phyloP scores from a whole-genome alignment of 2,329 filamentous ascomycete species.

The Emmonsiellopsis sp. region DNA sequence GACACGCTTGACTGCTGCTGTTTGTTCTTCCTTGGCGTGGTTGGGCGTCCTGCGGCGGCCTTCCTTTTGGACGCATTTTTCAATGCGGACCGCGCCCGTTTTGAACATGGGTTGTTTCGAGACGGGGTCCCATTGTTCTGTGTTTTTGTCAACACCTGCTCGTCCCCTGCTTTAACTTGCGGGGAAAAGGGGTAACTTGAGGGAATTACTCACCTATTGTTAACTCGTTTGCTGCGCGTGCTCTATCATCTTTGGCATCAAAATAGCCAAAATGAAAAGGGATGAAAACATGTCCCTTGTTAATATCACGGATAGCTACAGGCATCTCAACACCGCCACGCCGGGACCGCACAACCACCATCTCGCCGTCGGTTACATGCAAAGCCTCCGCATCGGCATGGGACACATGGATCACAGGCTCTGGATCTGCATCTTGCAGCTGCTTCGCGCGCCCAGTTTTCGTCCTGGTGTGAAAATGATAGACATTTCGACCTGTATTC shows the following conservation, averaged over 20 bases:
- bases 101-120: slow-evolving; percentile 33
- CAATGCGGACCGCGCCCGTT: slow-evolving; percentile 25
- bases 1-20: slow-evolving; percentile 12
- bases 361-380: slow-evolving; percentile 21
- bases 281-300: slow-evolving; percentile 27
- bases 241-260: slow-evolving; percentile 23
- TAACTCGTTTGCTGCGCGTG: slow-evolving; percentile 30
- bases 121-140: slow-evolving; percentile 26
- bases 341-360: slow-evolving; percentile 23
- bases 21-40: slow-evolving; percentile 19
- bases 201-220: slow-evolving; percentile 21
- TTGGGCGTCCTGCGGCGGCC: slow-evolving; percentile 4
- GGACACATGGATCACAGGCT: slow-evolving; percentile 23
- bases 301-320: slow-evolving; percentile 21
- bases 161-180: neutral
- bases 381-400: slow-evolving; percentile 19
- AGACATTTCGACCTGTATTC: slow-evolving; percentile 25
- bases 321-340: slow-evolving; percentile 23
- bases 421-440: slow-evolving; percentile 22
- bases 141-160: neutral
- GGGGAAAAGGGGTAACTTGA: neutral
- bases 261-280: slow-evolving; percentile 33
- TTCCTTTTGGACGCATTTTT: slow-evolving; percentile 18
- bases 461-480: slow-evolving; percentile 31
- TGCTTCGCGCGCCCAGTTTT: slow-evolving; percentile 26